phyloP scores from a whole-genome alignment of 202 grass and related monocot genomes.

The Dendrocalamus latiflorus region DNA sequence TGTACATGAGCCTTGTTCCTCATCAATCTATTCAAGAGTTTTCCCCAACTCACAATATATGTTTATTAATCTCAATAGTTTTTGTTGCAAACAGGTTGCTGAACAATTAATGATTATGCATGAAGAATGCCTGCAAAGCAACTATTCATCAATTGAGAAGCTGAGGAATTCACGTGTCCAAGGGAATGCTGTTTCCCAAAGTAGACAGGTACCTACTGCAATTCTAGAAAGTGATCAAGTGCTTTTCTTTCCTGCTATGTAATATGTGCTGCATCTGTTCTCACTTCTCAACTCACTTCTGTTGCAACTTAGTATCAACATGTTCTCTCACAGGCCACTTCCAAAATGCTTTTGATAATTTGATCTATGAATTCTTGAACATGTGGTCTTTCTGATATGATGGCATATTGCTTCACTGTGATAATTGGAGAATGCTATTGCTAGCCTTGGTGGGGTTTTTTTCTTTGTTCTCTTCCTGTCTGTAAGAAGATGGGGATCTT shows the following conservation, averaged over 20 bases:
- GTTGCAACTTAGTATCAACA: background rate
- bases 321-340: background rate
- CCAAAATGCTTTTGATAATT: background rate
- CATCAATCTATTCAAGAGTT: too few relatives aligned
- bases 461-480: background rate
- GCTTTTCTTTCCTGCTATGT: background rate
- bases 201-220: conserved; percentile 43
- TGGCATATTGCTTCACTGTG: background rate
- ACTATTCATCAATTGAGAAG: conserved; percentile 65
- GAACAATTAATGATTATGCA: conserved; percentile 72
- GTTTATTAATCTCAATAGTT: background rate
- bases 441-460: background rate
- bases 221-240: background rate
- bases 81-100: conserved; percentile 47
- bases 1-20: too few relatives aligned
- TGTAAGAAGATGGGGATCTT: background rate
- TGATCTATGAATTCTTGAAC: background rate
- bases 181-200: conserved; percentile 67
- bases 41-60: too few relatives aligned
- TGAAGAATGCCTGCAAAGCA: conserved; percentile 69
- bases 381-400: background rate
- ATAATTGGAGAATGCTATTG: background rate
- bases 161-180: conserved; percentile 38
- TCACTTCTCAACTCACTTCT: background rate
- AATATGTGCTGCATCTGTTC: background rate